phyloP scores from a whole-genome alignment of 257 asterid species.

The Jaltomata sinuosa region DNA sequence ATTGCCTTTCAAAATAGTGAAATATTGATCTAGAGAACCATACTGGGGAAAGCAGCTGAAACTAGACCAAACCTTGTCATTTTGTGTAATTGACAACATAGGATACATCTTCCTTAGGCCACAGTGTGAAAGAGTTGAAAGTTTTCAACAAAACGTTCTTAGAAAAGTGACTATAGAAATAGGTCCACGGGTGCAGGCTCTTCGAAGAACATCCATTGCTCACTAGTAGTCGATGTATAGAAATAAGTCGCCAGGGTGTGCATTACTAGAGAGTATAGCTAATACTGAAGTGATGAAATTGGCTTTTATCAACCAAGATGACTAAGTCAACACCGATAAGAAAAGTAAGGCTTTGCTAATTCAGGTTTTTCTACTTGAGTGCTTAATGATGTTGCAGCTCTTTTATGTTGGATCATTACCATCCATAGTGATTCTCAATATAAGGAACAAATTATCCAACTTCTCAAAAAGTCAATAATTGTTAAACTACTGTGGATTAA shows the following conservation, averaged over 20 bases:
- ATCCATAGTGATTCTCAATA: slow-evolving; percentile 1
- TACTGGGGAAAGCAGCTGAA: background rate
- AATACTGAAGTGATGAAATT: background rate
- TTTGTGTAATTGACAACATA: background rate
- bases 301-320: background rate
- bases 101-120: background rate
- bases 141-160: too few relatives aligned
- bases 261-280: background rate
- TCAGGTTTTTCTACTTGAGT: too few relatives aligned
- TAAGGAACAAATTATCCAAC: background rate
- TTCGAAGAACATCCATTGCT: background rate
- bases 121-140: background rate
- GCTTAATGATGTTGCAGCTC: too few relatives aligned
- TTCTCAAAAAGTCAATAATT: background rate
- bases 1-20: background rate
- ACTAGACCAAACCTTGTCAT: background rate
- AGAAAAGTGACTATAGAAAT: background rate
- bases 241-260: too few relatives aligned
- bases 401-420: too few relatives aligned
- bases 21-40: background rate
- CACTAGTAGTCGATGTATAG: too few relatives aligned
- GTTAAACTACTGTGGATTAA: too few relatives aligned
- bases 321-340: background rate
- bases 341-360: background rate
- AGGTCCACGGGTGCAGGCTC: background rate